Evolutionary conservation across 73 alveolate species (phyloP), one percentile per base, ranked within the genome.

Genomic region (Paramecium pentaurelia): DNA sequence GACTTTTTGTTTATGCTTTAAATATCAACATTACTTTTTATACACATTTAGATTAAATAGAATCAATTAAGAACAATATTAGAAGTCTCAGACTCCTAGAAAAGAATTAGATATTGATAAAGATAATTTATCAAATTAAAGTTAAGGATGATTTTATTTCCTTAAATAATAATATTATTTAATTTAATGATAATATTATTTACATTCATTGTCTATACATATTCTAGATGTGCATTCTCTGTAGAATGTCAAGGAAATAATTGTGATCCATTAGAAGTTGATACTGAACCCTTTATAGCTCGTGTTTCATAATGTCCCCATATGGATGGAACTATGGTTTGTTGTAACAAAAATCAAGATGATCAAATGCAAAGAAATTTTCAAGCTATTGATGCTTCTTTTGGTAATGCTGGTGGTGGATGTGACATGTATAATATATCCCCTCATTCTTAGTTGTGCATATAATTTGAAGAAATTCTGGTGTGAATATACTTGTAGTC

Each of bases 401-500:
- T 75, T 75, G 88, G 88, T 18, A 75, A 45, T 40, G 58, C 58
- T 16, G 88, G 88, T n/a, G 88, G 88, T 37, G 88, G 88, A 37
- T 75, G 88, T 75, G 88, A 75, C 37, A 18, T 75, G 88, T 37
- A 75, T 18, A 2, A 54, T 54, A 75, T 14, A 12, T n/a, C 0
- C 1, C 12, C 11, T n/a, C 14, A 37, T 34, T 75, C 18, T 75
- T 37, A 75, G 88, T 12, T 75, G 88, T 37, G 58, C 88, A 4
- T 37, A 37, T 75, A 75, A 75, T 75, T 27, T 75, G 3, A 75
- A 75, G 49, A 75, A 40, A 12, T 75, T 75, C 25, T 75, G 88
- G 88, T 75, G 88, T 75, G 88, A 75, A 22, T 75, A 75, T 75
- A 75, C 88, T 14, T 75, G 88, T 12, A 75, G 88, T 75, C 88